Percentiles rank a stretch among this genome's conserved stretches.
phyloP scores from a whole-genome alignment of 2,329 filamentous ascomycete genomes.

The Cucurbitaria berberidis region DNA sequence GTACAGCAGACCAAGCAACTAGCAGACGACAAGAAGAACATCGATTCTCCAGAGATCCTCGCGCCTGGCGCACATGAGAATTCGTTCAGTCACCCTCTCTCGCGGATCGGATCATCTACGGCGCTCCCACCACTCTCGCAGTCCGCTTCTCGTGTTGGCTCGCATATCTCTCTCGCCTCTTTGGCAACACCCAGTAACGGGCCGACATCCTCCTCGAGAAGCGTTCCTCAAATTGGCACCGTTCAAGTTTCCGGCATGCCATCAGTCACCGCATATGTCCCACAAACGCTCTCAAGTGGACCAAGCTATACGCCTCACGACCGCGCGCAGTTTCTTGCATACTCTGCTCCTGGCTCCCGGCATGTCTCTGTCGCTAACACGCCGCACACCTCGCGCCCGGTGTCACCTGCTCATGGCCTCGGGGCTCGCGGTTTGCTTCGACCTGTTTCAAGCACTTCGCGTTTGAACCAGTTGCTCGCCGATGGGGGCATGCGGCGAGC shows the following conservation, averaged over 20 bases:
- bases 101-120: not conserved
- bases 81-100: not conserved
- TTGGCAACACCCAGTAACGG: not conserved
- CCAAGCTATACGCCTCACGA: slow-evolving; percentile 27
- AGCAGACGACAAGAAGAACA: not conserved
- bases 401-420: slow-evolving; percentile 2
- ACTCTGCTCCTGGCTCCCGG: slow-evolving; percentile 33
- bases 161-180: not conserved
- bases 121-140: slow-evolving; percentile 1
- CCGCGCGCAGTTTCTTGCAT: slow-evolving; percentile 27
- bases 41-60: not conserved
- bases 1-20: not conserved
- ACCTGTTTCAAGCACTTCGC: slow-evolving; percentile 14
- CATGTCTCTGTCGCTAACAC: slow-evolving; percentile 17
- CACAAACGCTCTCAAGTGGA: not conserved
- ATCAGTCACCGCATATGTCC: not conserved
- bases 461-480: slow-evolving; percentile 1
- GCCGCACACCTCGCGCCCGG: slow-evolving; percentile 5
- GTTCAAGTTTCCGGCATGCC: slow-evolving; percentile 1
- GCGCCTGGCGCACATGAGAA: not conserved
- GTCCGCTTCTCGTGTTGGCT: not conserved
- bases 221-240: not conserved
- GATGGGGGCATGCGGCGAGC: not conserved
- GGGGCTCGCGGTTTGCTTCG: slow-evolving; percentile 3
- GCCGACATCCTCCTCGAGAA: not conserved